A percentile compares a stretch with the other conserved stretches of the same genome.
Conservation (phyloP, 2,329 filamentous ascomycete species). For the Thielaviopsis punctulata region DNA sequence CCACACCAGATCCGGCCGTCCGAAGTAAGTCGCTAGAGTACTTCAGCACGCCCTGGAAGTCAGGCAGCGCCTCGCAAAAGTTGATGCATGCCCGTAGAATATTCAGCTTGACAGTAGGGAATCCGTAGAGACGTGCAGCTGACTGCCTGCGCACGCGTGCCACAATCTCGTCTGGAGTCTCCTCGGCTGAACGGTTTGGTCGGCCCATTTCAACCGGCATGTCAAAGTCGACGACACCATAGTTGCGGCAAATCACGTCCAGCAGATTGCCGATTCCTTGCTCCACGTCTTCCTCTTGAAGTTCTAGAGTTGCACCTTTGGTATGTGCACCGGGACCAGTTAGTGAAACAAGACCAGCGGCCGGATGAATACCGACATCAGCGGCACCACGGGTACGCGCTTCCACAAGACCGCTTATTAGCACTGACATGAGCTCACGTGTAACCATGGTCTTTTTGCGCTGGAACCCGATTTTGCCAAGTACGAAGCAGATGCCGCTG, state of each 20-base stretch:
- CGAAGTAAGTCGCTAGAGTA: slow-evolving; percentile 74
- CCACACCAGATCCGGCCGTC: slow-evolving; percentile 63
- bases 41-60: slow-evolving; percentile 75
- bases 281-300: slow-evolving; percentile 48
- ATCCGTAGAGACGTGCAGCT: slow-evolving; percentile 52
- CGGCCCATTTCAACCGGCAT: slow-evolving; percentile 13
- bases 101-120: slow-evolving; percentile 65
- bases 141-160: slow-evolving; percentile 43
- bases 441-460: slow-evolving; percentile 85
- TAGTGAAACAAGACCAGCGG: slow-evolving; percentile 64
- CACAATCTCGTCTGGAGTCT: slow-evolving; percentile 36
- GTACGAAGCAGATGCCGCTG: slow-evolving; percentile 72
- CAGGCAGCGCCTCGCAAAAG: slow-evolving; percentile 82
- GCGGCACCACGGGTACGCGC: slow-evolving; percentile 83
- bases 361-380: slow-evolving; percentile 91
- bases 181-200: slow-evolving; percentile 16
- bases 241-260: slow-evolving; percentile 41
- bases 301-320: slow-evolving; percentile 26
- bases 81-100: slow-evolving; percentile 80
- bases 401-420: slow-evolving; percentile 74
- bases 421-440: slow-evolving; percentile 64
- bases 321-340: slow-evolving; percentile 39
- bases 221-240: slow-evolving; percentile 42
- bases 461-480: slow-evolving; percentile 61
- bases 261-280: slow-evolving; percentile 48